phyloP scores from a whole-genome alignment of 2,329 filamentous ascomycete genomes.

The Aspergillus sergii region DNA sequence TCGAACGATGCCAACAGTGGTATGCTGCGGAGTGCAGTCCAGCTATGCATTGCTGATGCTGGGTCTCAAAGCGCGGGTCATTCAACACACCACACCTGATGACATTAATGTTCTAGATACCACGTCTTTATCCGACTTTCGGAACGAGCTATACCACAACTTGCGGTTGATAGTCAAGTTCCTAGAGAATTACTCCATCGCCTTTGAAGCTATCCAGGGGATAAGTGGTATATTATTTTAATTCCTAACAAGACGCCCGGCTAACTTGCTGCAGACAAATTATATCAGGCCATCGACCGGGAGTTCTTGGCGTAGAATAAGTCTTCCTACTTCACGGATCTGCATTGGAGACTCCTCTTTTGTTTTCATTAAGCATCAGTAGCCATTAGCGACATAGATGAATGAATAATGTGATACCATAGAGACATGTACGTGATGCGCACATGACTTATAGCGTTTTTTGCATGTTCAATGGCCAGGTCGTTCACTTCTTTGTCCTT shows the following conservation, averaged over 20 bases:
- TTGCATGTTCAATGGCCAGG: not conserved
- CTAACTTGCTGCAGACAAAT: conserved; percentile 2
- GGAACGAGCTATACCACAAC: conserved; percentile 24
- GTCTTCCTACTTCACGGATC: no score
- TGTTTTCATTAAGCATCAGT: not conserved
- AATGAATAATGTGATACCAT: not conserved
- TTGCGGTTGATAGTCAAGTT: conserved; percentile 21
- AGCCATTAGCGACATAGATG: not conserved
- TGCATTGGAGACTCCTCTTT: not conserved
- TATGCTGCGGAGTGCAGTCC: conserved; percentile 28
- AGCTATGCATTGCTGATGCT: conserved; percentile 34
- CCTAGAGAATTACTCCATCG: conserved; percentile 24
- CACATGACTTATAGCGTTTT: not conserved
- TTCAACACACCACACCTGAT: conserved; percentile 6
- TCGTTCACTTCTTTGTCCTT: not conserved
- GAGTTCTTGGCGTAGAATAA: conserved; percentile 2
- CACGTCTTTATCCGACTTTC: conserved; percentile 14
- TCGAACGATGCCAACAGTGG: conserved; percentile 31
- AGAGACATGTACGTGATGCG: not conserved
- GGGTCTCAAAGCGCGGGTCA: conserved; percentile 19
- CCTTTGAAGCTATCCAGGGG: conserved; percentile 25
- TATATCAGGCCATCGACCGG: conserved; percentile 5
- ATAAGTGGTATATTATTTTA: conserved; percentile 20
- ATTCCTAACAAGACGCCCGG: not conserved
- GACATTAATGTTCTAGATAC: not conserved